Evolutionary conservation across 2,329 filamentous ascomycete genomes (phyloP).

Genomic region (Thyridium curvatum): DNA sequence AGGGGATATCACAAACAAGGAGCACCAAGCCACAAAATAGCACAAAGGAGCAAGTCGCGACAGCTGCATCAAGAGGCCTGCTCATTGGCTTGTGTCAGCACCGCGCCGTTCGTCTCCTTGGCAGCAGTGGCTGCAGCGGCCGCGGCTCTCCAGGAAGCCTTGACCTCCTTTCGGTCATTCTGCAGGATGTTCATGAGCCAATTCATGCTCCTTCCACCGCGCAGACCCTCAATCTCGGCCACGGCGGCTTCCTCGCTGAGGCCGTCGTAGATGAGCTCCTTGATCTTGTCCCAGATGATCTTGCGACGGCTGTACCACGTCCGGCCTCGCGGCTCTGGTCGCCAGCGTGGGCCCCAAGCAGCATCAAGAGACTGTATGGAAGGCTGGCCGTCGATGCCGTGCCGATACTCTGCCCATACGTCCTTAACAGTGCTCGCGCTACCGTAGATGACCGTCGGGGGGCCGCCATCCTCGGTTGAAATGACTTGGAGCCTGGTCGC

Average conservation of each 20-base stretch:
- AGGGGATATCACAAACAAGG: no score
- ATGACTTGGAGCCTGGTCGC: slow-evolving; percentile 16
- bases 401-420: slow-evolving; percentile 28
- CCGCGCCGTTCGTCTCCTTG: slow-evolving; percentile 1
- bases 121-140: slow-evolving; percentile 10
- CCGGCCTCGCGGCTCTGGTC: slow-evolving; percentile 26
- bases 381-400: slow-evolving; percentile 27
- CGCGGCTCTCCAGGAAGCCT: slow-evolving; percentile 10
- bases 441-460: slow-evolving; percentile 25
- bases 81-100: no score
- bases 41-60: no score
- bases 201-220: slow-evolving; percentile 27
- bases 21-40: no score
- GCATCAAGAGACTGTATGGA: slow-evolving; percentile 27
- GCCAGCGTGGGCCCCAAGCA: slow-evolving; percentile 27
- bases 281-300: slow-evolving; percentile 31
- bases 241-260: slow-evolving; percentile 26
- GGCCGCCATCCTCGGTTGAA: slow-evolving; percentile 18
- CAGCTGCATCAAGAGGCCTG: no score
- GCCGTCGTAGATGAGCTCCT: slow-evolving; percentile 25
- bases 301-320: slow-evolving; percentile 31
- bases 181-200: slow-evolving; percentile 27
- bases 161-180: slow-evolving; percentile 25
- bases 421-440: slow-evolving; percentile 26
- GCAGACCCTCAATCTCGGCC: slow-evolving; percentile 25